Base-by-base conservation (phyloP, 345 rosid genomes). In the Xanthoceras sorbifolium region DNA sequence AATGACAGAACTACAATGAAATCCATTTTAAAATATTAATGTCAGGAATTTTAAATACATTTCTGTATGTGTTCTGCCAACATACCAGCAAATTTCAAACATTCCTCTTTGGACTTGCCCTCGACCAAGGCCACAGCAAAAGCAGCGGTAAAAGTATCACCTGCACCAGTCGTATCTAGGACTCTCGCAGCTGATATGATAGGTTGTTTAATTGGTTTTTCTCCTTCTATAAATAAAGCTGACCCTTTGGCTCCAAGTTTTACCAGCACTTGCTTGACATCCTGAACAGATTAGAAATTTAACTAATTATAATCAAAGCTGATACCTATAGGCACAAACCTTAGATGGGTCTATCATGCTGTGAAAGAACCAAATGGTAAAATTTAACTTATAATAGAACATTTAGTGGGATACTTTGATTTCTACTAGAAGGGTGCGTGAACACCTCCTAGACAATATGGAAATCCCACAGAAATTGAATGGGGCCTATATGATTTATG, bases 81-180 rank as follows among this genome's bases (percentile, higher is more conserved):
- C 76, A 61, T 88, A 95, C 98, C 96, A 22, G 99, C 99, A 86
- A 90, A 96, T 90, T 85, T 89, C 87, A 93, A 79, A 83, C 94
- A 90, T 78, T 89, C 93, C 76, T 78, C 87, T 85, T 76, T 85
- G 25, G 93, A 75, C 78, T 87, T 96, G 66, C 98, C 99, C 84
- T 96, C 98, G 3, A 90, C 90, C 71, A 90, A 80, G 52, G 98
- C 97, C 82, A 96, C 99, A 15, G 98, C 97, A 86, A 93, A 96
- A 12, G 99, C 88, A 42, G 99, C 97, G 3, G 98, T 96, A 76
- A 91, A 96, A 52, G 99, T 96, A 83, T 96, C 99, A 9, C 99
- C 99, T 0, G 99, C 99, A 71, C 99, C 99, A 12, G 99, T 96
- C 1, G 99, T 92, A 85, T 96, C 99, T 1, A 93, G 54, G 14